Evolutionary conservation across 2,329 filamentous ascomycete species (phyloP).

Genomic region (Neofusicoccum ribis): DNA sequence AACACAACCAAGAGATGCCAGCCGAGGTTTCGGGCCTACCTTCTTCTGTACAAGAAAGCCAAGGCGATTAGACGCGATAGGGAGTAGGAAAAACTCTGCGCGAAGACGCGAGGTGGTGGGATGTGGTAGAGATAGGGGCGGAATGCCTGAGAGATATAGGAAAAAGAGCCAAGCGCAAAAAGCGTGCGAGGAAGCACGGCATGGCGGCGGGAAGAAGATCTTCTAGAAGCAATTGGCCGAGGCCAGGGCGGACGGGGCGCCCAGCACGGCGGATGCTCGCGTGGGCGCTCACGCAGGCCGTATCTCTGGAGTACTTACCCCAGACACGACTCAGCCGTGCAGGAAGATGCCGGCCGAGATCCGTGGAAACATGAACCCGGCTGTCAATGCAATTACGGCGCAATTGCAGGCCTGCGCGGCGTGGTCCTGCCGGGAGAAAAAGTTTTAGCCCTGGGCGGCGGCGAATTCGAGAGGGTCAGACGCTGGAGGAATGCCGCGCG

Average conservation of each 20-base stretch:
- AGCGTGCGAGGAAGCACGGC: too few species aligned
- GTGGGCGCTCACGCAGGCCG: not conserved
- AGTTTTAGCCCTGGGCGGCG: not conserved
- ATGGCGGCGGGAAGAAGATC: not conserved
- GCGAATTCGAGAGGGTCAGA: not conserved
- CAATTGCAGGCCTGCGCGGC: not conserved
- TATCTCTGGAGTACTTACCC: conserved; percentile 8
- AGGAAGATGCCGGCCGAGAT: not conserved
- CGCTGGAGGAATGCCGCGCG: not conserved
- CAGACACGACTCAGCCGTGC: conserved; percentile 3
- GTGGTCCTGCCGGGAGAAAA: not conserved
- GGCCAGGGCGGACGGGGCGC: not conserved
- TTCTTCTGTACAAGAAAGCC: not conserved
- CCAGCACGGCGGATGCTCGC: not conserved
- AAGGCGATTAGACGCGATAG: not conserved
- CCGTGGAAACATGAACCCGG: too few species aligned
- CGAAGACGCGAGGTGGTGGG: not conserved
- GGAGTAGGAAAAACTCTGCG: too few species aligned
- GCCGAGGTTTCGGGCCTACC: not conserved
- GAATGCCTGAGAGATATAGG: not conserved
- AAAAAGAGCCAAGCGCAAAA: not conserved
- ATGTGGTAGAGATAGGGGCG: not conserved
- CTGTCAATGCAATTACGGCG: not conserved
- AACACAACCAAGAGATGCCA: not conserved
- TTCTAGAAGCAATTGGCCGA: conserved; percentile 8